phyloP scores from a whole-genome alignment of 768 basidiomycete genomes.

The Tricholoma bakamatsutake region DNA sequence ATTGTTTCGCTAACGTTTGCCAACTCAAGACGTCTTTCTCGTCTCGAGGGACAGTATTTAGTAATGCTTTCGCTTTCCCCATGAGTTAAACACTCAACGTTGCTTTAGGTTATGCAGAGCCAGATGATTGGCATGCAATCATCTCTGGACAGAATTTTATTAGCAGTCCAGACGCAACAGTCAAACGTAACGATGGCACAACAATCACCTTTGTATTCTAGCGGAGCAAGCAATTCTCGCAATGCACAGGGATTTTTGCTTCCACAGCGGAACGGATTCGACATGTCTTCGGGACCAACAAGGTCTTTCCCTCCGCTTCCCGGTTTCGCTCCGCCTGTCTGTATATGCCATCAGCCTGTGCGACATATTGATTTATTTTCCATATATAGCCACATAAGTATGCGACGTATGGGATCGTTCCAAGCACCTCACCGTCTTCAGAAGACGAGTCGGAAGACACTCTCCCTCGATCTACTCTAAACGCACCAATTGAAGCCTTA shows the following conservation, averaged over 20 bases:
- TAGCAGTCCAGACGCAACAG: constrained; percentile 49
- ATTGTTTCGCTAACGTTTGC: background rate
- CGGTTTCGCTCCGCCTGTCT: constrained; percentile 85
- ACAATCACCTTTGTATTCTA: constrained; percentile 28
- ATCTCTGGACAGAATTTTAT: constrained; percentile 76
- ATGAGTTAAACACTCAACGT: background rate
- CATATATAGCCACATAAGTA: constrained; percentile 73
- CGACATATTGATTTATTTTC: constrained; percentile 6
- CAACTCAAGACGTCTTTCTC: constrained; percentile 60
- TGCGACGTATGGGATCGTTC: constrained; percentile 85
- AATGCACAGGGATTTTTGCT: constrained; percentile 28
- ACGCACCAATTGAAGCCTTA: constrained; percentile 90
- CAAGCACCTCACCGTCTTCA: constrained; percentile 77
- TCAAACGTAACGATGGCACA: constrained; percentile 26
- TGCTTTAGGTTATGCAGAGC: constrained; percentile 75
- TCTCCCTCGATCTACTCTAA: constrained; percentile 74
- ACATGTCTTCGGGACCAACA: constrained; percentile 25
- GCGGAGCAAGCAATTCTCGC: constrained; percentile 23
- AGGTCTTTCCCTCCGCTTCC: constrained; percentile 78
- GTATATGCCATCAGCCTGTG: constrained; percentile 16
- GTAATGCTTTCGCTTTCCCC: constrained; percentile 31
- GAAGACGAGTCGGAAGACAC: constrained; percentile 93
- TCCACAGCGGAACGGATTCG: constrained; percentile 36
- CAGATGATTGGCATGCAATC: constrained; percentile 96
- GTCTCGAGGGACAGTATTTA: constrained; percentile 82